A percentile compares a stretch with the other conserved stretches of the same genome.
phyloP scores from a whole-genome alignment of 1,284 basidiomycete species.

The Rhodotorula sp. region DNA sequence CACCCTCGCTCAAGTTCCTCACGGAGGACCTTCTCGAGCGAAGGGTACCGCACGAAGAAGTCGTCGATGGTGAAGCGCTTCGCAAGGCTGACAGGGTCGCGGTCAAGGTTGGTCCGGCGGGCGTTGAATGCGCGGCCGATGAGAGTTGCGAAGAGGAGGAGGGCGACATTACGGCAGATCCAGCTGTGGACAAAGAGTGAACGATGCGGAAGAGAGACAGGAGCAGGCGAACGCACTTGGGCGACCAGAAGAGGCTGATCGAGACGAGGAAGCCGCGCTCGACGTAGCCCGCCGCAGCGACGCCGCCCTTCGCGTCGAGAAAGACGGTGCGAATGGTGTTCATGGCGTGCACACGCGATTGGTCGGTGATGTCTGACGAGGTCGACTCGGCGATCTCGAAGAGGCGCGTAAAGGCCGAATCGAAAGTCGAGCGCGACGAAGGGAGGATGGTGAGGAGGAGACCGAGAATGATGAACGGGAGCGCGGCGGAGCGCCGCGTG shows the following conservation, averaged over 20 bases:
- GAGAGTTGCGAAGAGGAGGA: slow-evolving; percentile 51
- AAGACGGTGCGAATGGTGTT: slow-evolving; percentile 48
- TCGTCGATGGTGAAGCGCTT: slow-evolving; percentile 31
- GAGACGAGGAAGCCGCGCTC: slow-evolving; percentile 48
- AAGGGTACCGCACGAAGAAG: slow-evolving; percentile 39
- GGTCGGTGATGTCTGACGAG: slow-evolving; percentile 28
- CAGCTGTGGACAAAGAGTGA: slow-evolving; percentile 37
- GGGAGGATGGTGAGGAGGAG: slow-evolving; percentile 44
- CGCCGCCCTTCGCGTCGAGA: slow-evolving; percentile 38
- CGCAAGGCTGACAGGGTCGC: slow-evolving; percentile 23
- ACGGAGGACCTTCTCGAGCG: slow-evolving; percentile 23
- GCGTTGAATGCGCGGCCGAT: slow-evolving; percentile 48
- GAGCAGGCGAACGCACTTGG: slow-evolving; percentile 19
- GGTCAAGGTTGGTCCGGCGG: slow-evolving; percentile 36
- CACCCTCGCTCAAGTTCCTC: slow-evolving; percentile 32
- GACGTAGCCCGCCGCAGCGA: slow-evolving; percentile 30
- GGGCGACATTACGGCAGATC: slow-evolving; percentile 51
- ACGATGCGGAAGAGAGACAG: neutral
- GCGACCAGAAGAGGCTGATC: slow-evolving; percentile 49
- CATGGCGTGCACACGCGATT: slow-evolving; percentile 47
- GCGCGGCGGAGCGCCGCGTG: slow-evolving; percentile 51
- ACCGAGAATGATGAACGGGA: slow-evolving; percentile 51
- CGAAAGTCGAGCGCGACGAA: slow-evolving; percentile 21
- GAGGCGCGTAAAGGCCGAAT: slow-evolving; percentile 21
- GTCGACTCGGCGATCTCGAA: slow-evolving; percentile 42